Evolutionary conservation across 176 grass and related monocot genomes (phyloP), one percentile per base, ranked within the genome.

Genomic region (Eragrostis curvula): DNA sequence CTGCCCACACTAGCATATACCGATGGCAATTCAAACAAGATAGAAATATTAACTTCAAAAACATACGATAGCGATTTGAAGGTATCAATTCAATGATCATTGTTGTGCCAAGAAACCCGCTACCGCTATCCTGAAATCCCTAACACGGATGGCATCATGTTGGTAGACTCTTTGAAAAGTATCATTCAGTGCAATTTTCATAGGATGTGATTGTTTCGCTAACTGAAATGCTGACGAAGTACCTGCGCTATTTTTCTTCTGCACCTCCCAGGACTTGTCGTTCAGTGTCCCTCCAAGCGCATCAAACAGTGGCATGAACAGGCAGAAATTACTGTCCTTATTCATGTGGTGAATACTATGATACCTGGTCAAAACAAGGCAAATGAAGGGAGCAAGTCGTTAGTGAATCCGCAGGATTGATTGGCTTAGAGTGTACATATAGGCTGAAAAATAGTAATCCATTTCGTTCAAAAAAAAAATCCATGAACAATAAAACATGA

Each of bases 241-340:
- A 91, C 92, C 85, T 69, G 69, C 67, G 21, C 70, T 67, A 21
- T 79, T 90, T 57, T 88, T 66, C 43, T 84, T 50, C 24, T 91
- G 92, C 18, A 94, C 65, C 23, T 86, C 50, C 88, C 88, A 91
- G 1, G 92, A 66, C 42, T 81, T 91, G 72, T n/a, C 24, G 62
- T 91, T 70, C 5, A 88, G 5, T 36, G 92, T 91, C 20, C 88
- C 88, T 69, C 92, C 88, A 51, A 94, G 41, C 17, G 82, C 45
- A 86, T 94, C 92, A 86, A 94, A 94, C 41, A 94, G 65, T 59
- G 92, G 92, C 92, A 94, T 91, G 65, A 94, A 94, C 32, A 94
- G 74, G 29, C 88, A 94, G 80, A 94, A 91, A 48, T 94, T 94
- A 12, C 74, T 73, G 29, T 90, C 70, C 75, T 74, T 94, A 13